A percentile compares a stretch with the other conserved stretches of the same genome.
phyloP scores from a whole-genome alignment of 805 yeast genomes.

The Saturnispora hagleri region DNA sequence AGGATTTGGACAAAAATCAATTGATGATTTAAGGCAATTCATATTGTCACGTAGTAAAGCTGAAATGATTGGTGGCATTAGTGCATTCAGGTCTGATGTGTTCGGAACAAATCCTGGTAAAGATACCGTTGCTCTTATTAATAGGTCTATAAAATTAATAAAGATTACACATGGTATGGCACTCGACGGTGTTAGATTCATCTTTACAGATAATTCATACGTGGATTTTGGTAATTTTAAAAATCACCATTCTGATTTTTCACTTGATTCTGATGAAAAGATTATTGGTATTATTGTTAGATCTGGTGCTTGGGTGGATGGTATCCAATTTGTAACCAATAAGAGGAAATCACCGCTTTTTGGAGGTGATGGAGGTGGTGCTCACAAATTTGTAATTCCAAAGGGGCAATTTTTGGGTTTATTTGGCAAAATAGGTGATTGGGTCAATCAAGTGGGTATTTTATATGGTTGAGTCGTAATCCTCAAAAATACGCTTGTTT shows the following conservation, averaged over 20 bases:
- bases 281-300: constrained; percentile 55
- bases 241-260: constrained; percentile 44
- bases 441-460: constrained; percentile 72
- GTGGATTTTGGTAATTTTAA: constrained; percentile 45
- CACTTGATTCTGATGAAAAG: constrained; percentile 47
- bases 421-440: constrained; percentile 55
- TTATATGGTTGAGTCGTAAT: constrained; percentile 34
- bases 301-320: constrained; percentile 88
- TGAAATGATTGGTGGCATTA: constrained; percentile 12
- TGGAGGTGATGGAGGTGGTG: constrained; percentile 64
- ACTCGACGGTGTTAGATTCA: constrained; percentile 70
- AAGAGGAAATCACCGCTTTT: constrained; percentile 47
- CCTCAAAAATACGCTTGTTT: background rate
- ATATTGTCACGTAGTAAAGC: constrained; percentile 18
- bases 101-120: constrained; percentile 20
- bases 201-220: constrained; percentile 21
- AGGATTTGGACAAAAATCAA: constrained; percentile 50
- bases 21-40: constrained; percentile 39
- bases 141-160: constrained; percentile 34
- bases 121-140: constrained; percentile 8
- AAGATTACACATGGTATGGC: constrained; percentile 69
- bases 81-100: constrained; percentile 16
- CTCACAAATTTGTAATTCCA: constrained; percentile 55
- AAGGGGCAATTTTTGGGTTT: constrained; percentile 57
- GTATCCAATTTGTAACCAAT: constrained; percentile 59